A percentile compares a stretch with the other conserved stretches of the same genome.
Evolutionary conservation across 192 early-diverging fungal genomes (phyloP).

Genomic region (Backusella parvicylindrica): DNA sequence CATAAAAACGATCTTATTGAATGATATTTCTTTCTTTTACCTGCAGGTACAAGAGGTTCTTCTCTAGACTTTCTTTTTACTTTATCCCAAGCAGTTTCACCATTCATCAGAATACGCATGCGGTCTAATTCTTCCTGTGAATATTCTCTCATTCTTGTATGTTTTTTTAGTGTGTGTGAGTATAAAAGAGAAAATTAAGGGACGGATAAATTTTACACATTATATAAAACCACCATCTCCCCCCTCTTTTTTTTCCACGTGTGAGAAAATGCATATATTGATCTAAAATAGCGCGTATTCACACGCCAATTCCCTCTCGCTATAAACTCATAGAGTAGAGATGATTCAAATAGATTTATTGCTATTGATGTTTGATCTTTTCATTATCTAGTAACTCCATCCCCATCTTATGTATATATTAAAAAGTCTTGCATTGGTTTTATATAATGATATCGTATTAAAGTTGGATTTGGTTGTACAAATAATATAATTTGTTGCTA

Average conservation of each 20-base stretch:
- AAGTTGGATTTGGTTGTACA: no score
- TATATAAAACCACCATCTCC: background rate
- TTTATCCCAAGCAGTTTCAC: conserved; percentile 21
- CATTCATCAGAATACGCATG: conserved; percentile 22
- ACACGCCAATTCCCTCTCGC: background rate
- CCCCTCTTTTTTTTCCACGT: background rate
- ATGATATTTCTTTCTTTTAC: background rate
- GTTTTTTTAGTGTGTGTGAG: no score
- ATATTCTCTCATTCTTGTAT: conserved; percentile 11
- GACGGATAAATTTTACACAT: background rate
- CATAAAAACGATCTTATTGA: background rate
- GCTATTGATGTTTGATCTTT: no score
- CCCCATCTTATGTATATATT: no score
- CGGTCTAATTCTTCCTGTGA: conserved; percentile 18
- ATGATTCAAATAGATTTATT: no score
- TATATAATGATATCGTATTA: no score
- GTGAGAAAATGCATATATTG: background rate
- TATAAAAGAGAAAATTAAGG: background rate
- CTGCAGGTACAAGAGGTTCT: conserved; percentile 37
- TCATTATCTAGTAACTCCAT: no score
- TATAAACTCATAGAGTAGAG: no score
- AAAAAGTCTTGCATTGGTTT: no score
- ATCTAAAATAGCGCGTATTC: background rate
- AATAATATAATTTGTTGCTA: no score
- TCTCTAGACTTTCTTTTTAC: conserved; percentile 36